Percentiles rank a stretch among this genome's conserved stretches.
Evolutionary conservation across 2,329 filamentous ascomycete species (phyloP).

Genomic region (Aspergillus aculeatus): DNA sequence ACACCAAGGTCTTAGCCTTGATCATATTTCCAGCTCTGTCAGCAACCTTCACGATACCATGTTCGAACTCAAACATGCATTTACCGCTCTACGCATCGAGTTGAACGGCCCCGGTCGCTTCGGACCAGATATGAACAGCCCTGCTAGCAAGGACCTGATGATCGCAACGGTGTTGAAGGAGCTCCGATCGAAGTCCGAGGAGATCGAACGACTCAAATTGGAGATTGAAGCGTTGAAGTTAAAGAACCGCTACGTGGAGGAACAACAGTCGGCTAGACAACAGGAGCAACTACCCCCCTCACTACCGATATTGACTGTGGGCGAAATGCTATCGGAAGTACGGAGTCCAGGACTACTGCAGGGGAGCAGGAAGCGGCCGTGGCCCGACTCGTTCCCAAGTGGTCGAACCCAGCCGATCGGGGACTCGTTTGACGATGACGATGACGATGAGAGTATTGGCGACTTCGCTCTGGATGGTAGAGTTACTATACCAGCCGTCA

Average conservation of each 20-base stretch:
- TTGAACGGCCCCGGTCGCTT: constrained; percentile 31
- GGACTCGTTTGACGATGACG: constrained; percentile 35
- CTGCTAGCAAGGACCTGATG: constrained; percentile 33
- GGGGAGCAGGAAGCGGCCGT: constrained; percentile 33
- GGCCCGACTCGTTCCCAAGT: constrained; percentile 28
- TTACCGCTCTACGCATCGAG: constrained; percentile 39
- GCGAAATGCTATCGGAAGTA: constrained; percentile 28
- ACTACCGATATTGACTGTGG: constrained; percentile 1
- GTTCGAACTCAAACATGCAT: constrained; percentile 40
- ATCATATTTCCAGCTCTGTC: constrained; percentile 40
- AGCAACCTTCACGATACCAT: constrained; percentile 41
- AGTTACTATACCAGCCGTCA: constrained; percentile 20
- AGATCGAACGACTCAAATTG: constrained; percentile 39
- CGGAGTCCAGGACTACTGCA: constrained; percentile 37
- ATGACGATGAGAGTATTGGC: constrained; percentile 30
- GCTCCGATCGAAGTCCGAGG: constrained; percentile 39
- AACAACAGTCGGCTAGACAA: constrained; percentile 20
- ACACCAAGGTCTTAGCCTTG: constrained; percentile 37
- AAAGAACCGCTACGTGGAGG: constrained; percentile 36
- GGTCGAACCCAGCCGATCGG: constrained; percentile 27
- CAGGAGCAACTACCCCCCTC: constrained; percentile 5
- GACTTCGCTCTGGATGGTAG: constrained; percentile 25
- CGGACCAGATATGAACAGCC: constrained; percentile 19
- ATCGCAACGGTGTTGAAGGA: constrained; percentile 39
- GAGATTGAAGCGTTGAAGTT: constrained; percentile 40